These are phyloP conservation scores for Mucor piriformis DNA, from an alignment of 371 early-diverging fungal species.

Conservation along the genomic window DNA sequence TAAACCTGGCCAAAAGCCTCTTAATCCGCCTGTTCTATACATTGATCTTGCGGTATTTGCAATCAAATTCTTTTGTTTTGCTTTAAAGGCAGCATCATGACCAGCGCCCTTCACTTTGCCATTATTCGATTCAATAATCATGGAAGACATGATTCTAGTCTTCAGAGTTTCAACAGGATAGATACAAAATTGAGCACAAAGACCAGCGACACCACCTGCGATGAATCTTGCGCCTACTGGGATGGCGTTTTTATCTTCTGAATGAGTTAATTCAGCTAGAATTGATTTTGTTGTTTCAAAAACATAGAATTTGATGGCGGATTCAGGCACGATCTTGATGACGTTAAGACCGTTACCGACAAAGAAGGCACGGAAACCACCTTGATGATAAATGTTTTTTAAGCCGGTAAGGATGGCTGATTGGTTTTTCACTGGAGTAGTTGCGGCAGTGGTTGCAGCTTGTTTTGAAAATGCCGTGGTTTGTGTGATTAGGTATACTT, in stretches of 20 bases:
- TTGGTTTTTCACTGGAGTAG: conserved; percentile 8
- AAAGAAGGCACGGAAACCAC: conserved; percentile 73
- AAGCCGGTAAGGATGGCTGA: conserved; percentile 37
- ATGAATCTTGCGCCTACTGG: conserved; percentile 70
- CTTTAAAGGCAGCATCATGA: conserved; percentile 1
- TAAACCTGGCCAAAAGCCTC: conserved; percentile 79
- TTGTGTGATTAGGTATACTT: conserved; percentile 73
- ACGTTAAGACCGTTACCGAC: conserved; percentile 84
- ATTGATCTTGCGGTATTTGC: conserved; percentile 58
- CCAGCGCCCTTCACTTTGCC: background rate
- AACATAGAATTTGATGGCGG: conserved; percentile 76
- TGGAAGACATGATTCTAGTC: conserved; percentile 72
- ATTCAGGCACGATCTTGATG: conserved; percentile 82
- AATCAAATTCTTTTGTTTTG: conserved; percentile 31
- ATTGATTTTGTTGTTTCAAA: conserved; percentile 71
- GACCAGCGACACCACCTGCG: conserved; percentile 83
- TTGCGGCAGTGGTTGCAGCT: conserved; percentile 1
- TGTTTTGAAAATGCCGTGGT: conserved; percentile 25
- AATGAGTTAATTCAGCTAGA: conserved; percentile 52
- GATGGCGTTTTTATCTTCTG: conserved; percentile 57
- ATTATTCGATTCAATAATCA: conserved; percentile 10
- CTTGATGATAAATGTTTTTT: conserved; percentile 60
- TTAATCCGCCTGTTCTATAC: conserved; percentile 62
- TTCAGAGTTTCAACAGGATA: conserved; percentile 84
- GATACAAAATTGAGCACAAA: conserved; percentile 75